Evolutionary conservation across 1,139 yeast species (phyloP).

Genomic region (Scheffersomyces cryptocercus): DNA sequence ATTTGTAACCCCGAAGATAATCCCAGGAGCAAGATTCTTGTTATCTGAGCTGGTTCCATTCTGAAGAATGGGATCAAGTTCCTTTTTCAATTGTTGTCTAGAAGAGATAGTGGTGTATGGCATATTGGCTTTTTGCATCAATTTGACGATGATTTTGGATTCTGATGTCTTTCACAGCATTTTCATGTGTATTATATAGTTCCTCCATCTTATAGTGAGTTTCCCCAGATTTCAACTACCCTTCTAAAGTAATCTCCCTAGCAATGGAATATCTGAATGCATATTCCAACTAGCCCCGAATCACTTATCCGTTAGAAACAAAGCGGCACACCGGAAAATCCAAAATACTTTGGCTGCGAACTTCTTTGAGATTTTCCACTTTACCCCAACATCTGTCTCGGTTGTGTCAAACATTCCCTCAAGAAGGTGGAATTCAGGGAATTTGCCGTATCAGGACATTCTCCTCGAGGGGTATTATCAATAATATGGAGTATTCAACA

Average conservation of each 20-base stretch:
- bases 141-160: background rate
- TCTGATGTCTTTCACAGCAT: background rate
- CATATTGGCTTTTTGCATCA: background rate
- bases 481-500: too few relatives aligned
- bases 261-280: background rate
- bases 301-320: background rate
- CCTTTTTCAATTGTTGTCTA: background rate
- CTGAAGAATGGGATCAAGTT: conserved; percentile 1
- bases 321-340: background rate
- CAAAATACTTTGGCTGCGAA: conserved; percentile 1
- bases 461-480: too few relatives aligned
- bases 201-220: background rate
- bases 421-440: too few relatives aligned
- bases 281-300: background rate
- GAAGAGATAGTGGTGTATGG: background rate
- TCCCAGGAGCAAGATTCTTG: conserved; percentile 4
- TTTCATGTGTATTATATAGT: background rate
- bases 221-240: background rate
- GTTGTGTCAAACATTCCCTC: background rate
- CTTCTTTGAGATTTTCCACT: background rate
- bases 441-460: too few relatives aligned
- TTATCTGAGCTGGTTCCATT: background rate
- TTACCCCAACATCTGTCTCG: background rate
- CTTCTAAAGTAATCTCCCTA: background rate
- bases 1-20: conserved; percentile 6